Evolutionary conservation across 1,139 yeast species (phyloP).

Genomic region (Suhomyces panamericanus): DNA sequence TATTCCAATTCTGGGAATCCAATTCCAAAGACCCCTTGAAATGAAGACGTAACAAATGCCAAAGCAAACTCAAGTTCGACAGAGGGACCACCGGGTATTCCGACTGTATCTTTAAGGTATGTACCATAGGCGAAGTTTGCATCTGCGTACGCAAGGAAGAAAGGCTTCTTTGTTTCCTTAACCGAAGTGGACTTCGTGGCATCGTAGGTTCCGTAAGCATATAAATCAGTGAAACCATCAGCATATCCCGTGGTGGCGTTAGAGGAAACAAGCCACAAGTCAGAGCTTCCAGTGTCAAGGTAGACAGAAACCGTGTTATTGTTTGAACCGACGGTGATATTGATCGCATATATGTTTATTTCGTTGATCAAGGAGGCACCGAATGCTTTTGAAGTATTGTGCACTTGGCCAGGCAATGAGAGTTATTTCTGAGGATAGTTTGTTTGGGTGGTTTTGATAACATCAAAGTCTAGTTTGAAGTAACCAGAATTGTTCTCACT

Average conservation of each 20-base stretch:
- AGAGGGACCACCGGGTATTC: slow-evolving; percentile 11
- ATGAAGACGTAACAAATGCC: slow-evolving; percentile 11
- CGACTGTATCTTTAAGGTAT: slow-evolving; percentile 10
- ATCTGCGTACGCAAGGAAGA: slow-evolving; percentile 14
- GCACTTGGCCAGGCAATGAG: neutral
- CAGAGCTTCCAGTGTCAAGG: slow-evolving; percentile 26
- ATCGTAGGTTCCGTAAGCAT: slow-evolving; percentile 19
- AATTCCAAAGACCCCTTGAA: slow-evolving; percentile 23
- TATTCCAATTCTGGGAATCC: slow-evolving; percentile 15
- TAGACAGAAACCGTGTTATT: slow-evolving; percentile 15
- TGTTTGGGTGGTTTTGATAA: neutral
- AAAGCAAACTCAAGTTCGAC: slow-evolving; percentile 19
- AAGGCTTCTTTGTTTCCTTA: neutral
- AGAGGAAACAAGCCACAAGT: slow-evolving; percentile 19
- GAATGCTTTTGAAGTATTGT: neutral
- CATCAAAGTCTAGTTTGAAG: slow-evolving; percentile 10
- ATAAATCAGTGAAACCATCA: neutral
- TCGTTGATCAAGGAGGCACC: slow-evolving; percentile 15
- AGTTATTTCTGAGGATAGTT: neutral
- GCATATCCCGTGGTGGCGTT: slow-evolving; percentile 16
- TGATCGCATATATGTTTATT: slow-evolving; percentile 14
- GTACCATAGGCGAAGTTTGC: slow-evolving; percentile 11
- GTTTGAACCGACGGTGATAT: slow-evolving; percentile 17
- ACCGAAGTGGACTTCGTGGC: slow-evolving; percentile 10
- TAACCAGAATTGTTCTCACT: slow-evolving; percentile 4